Conservation (phyloP, 768 basidiomycete species). For the Pholiota molesta region DNA sequence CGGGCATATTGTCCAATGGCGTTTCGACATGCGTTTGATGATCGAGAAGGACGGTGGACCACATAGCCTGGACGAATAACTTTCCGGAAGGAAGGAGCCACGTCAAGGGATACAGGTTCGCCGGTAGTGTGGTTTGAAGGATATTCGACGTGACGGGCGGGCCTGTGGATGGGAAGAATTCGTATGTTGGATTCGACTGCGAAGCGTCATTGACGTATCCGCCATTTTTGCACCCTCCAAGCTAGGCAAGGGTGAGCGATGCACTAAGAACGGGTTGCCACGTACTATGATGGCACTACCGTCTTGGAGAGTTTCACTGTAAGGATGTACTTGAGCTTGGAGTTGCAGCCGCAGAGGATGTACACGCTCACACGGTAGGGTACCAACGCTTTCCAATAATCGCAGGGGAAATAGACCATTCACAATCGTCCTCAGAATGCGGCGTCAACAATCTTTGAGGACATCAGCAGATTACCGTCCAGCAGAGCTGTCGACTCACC, state of each 20-base stretch:
- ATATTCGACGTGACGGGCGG: conserved; percentile 64
- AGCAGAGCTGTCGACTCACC: conserved; percentile 30
- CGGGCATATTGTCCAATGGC: conserved; percentile 60
- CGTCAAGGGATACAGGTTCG: conserved; percentile 75
- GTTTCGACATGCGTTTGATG: conserved; percentile 58
- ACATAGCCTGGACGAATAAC: conserved; percentile 63
- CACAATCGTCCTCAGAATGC: conserved; percentile 59
- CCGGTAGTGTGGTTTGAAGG: conserved; percentile 67
- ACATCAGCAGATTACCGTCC: not conserved
- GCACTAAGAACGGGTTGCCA: not conserved
- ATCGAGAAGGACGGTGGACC: conserved; percentile 65
- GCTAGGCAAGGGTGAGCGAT: conserved; percentile 29
- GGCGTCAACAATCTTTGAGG: conserved; percentile 58
- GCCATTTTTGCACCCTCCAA: conserved; percentile 61
- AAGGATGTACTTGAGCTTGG: not conserved
- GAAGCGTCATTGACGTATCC: conserved; percentile 71
- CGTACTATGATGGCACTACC: conserved; percentile 63
- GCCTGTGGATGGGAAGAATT: conserved; percentile 71
- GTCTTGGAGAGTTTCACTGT: conserved; percentile 63
- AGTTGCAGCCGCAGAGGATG: not conserved
- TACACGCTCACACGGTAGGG: conserved; percentile 57
- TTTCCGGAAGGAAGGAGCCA: conserved; percentile 71
- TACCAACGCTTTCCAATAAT: conserved; percentile 72
- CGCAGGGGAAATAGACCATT: conserved; percentile 49
- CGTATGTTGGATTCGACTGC: conserved; percentile 78